Evolutionary conservation across 805 yeast species (phyloP).

Genomic region (Teunomyces pallodes): DNA sequence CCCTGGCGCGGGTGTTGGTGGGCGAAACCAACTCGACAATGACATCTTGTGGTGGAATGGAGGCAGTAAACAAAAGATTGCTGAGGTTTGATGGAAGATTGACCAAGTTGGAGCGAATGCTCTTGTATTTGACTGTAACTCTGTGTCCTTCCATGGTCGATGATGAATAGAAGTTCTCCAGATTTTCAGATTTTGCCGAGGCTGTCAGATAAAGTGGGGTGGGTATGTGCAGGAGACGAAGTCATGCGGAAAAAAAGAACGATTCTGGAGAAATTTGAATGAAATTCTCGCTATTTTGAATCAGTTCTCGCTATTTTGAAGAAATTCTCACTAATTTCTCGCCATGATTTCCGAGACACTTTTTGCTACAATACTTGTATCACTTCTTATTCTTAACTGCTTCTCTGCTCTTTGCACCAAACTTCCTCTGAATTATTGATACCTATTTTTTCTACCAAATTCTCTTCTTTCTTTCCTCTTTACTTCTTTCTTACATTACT

Average conservation of each 20-base stretch:
- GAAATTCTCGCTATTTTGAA: no score
- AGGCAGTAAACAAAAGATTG: slow-evolving; percentile 46
- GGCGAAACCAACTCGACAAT: slow-evolving; percentile 45
- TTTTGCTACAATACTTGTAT: no score
- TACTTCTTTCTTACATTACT: background rate
- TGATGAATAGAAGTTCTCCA: slow-evolving; percentile 1
- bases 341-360: no score
- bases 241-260: background rate
- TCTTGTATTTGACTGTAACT: slow-evolving; percentile 26
- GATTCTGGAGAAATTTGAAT: background rate
- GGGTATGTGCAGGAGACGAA: background rate
- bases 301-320: no score
- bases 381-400: no score
- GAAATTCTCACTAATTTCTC: no score
- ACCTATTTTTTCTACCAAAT: no score
- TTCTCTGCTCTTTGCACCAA: no score
- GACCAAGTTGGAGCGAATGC: slow-evolving; percentile 48
- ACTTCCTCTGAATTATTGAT: no score
- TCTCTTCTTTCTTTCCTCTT: no score
- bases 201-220: background rate
- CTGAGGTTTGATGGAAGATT: slow-evolving; percentile 52
- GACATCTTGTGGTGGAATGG: slow-evolving; percentile 57
- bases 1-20: slow-evolving; percentile 8
- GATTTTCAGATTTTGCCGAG: slow-evolving; percentile 1
- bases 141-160: slow-evolving; percentile 35